Evolutionary conservation across 805 yeast genomes (phyloP).

Genomic region (Saturnispora dispora): DNA sequence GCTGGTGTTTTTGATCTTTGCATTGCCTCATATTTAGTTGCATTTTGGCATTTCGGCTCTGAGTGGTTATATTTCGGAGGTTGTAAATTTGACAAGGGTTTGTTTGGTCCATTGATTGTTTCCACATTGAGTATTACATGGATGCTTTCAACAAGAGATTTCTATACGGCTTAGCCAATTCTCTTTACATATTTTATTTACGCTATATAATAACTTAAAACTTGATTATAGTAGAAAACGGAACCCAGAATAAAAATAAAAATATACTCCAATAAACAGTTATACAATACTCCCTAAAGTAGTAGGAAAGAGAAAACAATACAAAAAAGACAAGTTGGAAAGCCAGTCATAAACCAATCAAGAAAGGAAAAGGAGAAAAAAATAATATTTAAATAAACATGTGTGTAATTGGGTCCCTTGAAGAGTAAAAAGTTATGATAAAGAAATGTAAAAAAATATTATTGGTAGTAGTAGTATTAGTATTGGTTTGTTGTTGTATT

Average conservation of each 20-base stretch:
- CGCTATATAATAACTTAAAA: background rate
- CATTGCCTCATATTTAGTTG: conserved; percentile 71
- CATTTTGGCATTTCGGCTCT: conserved; percentile 70
- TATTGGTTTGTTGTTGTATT: background rate
- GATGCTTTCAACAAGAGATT: conserved; percentile 69
- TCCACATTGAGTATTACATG: conserved; percentile 64
- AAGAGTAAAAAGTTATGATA: background rate
- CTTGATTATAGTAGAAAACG: background rate
- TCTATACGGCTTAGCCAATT: conserved; percentile 31
- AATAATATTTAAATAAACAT: background rate
- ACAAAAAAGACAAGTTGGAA: background rate
- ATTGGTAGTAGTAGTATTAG: background rate
- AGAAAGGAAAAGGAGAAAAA: background rate
- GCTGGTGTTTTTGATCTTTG: conserved; percentile 71
- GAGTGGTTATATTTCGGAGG: conserved; percentile 80
- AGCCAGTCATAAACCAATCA: background rate
- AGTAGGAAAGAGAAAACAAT: background rate
- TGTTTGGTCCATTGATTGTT: conserved; percentile 82
- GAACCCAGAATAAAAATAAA: background rate
- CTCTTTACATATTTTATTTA: background rate
- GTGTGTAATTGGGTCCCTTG: background rate
- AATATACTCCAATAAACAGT: background rate
- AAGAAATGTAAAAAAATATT: background rate
- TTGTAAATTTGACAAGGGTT: conserved; percentile 78
- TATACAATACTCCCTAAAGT: background rate